Percentiles rank a stretch among this genome's conserved stretches.
Evolutionary conservation across 176 grass and related monocot genomes (phyloP).

Genomic region (Zea luxurians): DNA sequence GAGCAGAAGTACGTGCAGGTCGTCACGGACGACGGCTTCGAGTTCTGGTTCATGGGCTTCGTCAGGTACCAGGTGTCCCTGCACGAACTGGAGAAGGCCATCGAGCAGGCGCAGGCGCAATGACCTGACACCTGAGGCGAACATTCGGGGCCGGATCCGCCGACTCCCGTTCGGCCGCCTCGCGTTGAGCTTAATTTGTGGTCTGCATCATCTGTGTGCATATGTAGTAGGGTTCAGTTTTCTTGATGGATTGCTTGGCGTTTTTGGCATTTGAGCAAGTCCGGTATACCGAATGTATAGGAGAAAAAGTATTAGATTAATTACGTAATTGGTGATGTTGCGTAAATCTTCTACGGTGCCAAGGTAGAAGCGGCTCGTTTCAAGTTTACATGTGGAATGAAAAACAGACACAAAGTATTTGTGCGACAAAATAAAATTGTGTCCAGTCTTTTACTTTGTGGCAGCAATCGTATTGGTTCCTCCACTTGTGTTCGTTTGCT

Average conservation of each 20-base stretch:
- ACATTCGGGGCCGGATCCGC: no score
- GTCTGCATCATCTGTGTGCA: slow-evolving; percentile 37
- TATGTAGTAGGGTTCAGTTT: slow-evolving; percentile 30
- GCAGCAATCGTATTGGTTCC: no score
- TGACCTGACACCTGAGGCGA: slow-evolving; percentile 31
- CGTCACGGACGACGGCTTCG: slow-evolving; percentile 70
- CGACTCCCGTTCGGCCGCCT: neutral
- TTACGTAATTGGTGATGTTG: slow-evolving; percentile 21
- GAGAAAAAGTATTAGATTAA: slow-evolving; percentile 23
- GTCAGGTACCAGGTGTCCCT: slow-evolving; percentile 60
- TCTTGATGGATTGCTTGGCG: slow-evolving; percentile 46
- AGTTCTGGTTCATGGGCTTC: slow-evolving; percentile 97
- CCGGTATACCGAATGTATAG: slow-evolving; percentile 41
- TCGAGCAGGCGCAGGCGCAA: neutral
- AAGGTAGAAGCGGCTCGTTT: slow-evolving; percentile 10
- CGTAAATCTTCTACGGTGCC: slow-evolving; percentile 29
- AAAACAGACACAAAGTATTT: slow-evolving; percentile 15
- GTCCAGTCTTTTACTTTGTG: neutral
- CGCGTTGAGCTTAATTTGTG: neutral
- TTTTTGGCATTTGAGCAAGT: slow-evolving; percentile 56
- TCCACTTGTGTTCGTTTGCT: no score
- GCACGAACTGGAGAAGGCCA: slow-evolving; percentile 40
- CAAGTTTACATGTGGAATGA: slow-evolving; percentile 5
- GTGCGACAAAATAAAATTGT: neutral
- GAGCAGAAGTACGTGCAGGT: slow-evolving; percentile 85